Conservation (phyloP, 495 filamentous ascomycete genomes). For the Annulohypoxylon moriforme region DNA sequence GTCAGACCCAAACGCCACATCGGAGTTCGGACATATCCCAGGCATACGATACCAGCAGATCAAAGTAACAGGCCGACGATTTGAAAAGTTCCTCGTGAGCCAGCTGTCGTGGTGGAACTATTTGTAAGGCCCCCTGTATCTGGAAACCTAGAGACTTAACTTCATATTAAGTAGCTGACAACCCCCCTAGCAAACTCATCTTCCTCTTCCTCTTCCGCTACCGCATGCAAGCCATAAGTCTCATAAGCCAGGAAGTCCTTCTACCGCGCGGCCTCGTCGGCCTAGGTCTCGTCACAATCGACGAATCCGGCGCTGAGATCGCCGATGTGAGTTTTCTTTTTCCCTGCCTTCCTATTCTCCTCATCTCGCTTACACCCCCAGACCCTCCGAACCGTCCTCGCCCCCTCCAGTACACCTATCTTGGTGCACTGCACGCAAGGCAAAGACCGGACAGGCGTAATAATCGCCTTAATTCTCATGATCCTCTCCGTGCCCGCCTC, state of each 20-base stretch:
- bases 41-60: conserved; percentile 70
- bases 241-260: conserved; percentile 78
- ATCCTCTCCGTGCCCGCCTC: conserved; percentile 65
- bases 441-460: conserved; percentile 85
- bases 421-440: conserved; percentile 88
- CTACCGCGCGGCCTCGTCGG: conserved; percentile 73
- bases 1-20: conserved; percentile 56
- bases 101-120: conserved; percentile 75
- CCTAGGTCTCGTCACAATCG: conserved; percentile 72
- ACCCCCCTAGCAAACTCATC: conserved; percentile 63
- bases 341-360: neutral
- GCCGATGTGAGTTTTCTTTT: conserved; percentile 51
- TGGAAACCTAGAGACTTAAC: neutral
- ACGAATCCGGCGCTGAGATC: conserved; percentile 71
- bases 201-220: conserved; percentile 71
- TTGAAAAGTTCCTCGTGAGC: conserved; percentile 74
- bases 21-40: conserved; percentile 62
- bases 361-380: conserved; percentile 48
- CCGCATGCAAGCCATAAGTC: conserved; percentile 71
- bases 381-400: conserved; percentile 48
- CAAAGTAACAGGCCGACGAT: conserved; percentile 77
- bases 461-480: conserved; percentile 72
- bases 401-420: conserved; percentile 64
- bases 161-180: neutral
- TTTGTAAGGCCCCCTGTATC: conserved; percentile 54